A percentile compares a stretch with the other conserved stretches of the same genome.
These are phyloP conservation scores for Leptographium galeiforme DNA, from an alignment of 2,329 filamentous ascomycete species.

Conservation along the genomic window DNA sequence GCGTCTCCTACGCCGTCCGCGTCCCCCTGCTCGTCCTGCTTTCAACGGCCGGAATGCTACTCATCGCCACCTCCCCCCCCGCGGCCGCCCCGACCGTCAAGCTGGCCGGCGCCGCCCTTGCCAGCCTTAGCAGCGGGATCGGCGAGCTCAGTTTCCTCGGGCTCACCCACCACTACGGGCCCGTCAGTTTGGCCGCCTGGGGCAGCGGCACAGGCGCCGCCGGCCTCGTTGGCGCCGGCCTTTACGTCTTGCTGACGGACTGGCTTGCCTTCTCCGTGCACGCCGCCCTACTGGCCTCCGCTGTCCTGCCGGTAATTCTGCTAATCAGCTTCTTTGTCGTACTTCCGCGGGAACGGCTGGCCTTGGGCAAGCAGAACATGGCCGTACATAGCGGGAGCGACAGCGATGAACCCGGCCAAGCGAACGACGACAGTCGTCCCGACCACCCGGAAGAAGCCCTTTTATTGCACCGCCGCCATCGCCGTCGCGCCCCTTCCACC, in stretches of 20 bases:
- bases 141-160: slow-evolving; percentile 87
- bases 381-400: not conserved
- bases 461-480: not conserved
- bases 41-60: slow-evolving; percentile 75
- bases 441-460: slow-evolving; percentile 11
- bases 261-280: slow-evolving; percentile 63
- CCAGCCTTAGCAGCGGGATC: slow-evolving; percentile 71
- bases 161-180: slow-evolving; percentile 86
- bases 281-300: slow-evolving; percentile 61
- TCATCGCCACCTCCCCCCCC: slow-evolving; percentile 67
- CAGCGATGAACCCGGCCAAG: not conserved
- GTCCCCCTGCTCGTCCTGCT: slow-evolving; percentile 61
- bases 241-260: slow-evolving; percentile 78
- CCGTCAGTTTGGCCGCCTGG: slow-evolving; percentile 79
- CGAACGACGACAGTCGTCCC: slow-evolving; percentile 20
- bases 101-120: slow-evolving; percentile 70
- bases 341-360: slow-evolving; percentile 55
- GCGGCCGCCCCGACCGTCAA: slow-evolving; percentile 56
- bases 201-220: slow-evolving; percentile 84
- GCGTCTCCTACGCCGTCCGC: slow-evolving; percentile 65
- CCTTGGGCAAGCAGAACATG: slow-evolving; percentile 11
- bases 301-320: slow-evolving; percentile 71
- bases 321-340: slow-evolving; percentile 73
- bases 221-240: slow-evolving; percentile 71
- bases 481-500: not conserved